Evolutionary conservation across 495 filamentous ascomycete species (phyloP), one percentile per base, ranked within the genome.

Genomic region (Talaromyces stipitatus): DNA sequence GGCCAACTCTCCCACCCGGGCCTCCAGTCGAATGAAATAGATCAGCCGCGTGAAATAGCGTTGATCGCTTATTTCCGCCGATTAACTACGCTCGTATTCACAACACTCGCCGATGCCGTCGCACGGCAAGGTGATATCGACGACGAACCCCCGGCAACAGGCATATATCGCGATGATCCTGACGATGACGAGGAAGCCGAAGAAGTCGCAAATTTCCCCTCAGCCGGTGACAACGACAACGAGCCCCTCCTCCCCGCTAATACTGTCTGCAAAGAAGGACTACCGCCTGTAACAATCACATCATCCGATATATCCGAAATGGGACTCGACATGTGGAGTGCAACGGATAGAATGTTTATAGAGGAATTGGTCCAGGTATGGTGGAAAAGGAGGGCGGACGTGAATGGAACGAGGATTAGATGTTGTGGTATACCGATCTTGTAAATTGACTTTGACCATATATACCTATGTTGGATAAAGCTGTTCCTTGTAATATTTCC

Each of bases 11-110:
- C 70, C 62, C 48, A 65, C 64, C 7, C 73, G 82, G 11, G 69
- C 81, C 24, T 77, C 65, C 45, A 81, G 75, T 55, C 60, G 72
- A 29, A 66, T 57, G 56, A 69, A 48, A 33, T 63, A 32, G 56
- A 57, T 60, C 62, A 72, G 58, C 71, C 73, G 10, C 66, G 74
- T 33, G 90, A 94, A 66, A 83, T 92, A 62, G 85, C 88, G 3
- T 75, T 96, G 24, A 87, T 97, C 43, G 88, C 89, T 0, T 97
- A 94, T 68, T 98, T 98, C 74, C 94, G 95, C 66, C 83, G 90
- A 3, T 70, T 94, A 27, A 97, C 92, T 1, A 80, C 82, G 0
- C 75, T 83, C 50, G 77, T 95, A 28, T 70, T 98, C 45, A 75
- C 78, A 1, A 84, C 82, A 2, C 67, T 97, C 11, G 81, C 85